Evolutionary conservation across 2,329 filamentous ascomycete species (phyloP).

Genomic region (Chrysosphaeria jannelii): DNA sequence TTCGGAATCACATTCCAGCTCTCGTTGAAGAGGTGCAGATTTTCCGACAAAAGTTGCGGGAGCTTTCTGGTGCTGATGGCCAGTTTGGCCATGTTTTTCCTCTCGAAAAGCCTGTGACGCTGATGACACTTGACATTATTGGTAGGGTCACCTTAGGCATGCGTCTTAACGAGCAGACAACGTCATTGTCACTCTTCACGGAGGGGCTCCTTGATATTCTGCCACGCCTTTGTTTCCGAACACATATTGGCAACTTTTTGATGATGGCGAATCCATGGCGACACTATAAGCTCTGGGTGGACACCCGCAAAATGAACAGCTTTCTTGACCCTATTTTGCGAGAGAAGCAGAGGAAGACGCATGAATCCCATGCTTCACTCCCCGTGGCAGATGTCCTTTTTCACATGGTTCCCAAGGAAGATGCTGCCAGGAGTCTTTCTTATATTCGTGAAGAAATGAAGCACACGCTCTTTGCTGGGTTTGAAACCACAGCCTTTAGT

Average conservation of each 20-base stretch:
- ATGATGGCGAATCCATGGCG: conserved; percentile 7
- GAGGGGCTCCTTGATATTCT: conserved; percentile 3
- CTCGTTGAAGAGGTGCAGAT: conserved; percentile 8
- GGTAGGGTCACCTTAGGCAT: conserved; percentile 5
- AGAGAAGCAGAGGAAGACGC: conserved; percentile 3
- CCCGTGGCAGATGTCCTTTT: conserved; percentile 7
- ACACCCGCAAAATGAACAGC: conserved; percentile 7
- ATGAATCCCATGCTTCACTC: neutral
- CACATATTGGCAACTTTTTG: conserved; percentile 4
- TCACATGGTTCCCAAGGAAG: conserved; percentile 5
- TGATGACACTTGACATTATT: conserved; percentile 6
- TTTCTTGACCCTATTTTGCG: conserved; percentile 7
- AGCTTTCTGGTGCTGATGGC: conserved; percentile 4
- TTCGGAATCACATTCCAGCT: conserved; percentile 8
- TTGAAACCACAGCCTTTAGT: conserved; percentile 11
- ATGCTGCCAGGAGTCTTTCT: conserved; percentile 3
- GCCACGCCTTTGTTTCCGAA: conserved; percentile 1
- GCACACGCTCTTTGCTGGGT: conserved; percentile 11
- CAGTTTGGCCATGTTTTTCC: conserved; percentile 5
- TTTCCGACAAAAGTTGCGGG: conserved; percentile 6
- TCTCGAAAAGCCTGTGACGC: conserved; percentile 5
- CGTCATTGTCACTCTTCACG: conserved; percentile 2
- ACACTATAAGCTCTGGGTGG: conserved; percentile 8
- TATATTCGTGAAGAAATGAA: conserved; percentile 8
- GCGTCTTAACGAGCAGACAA: conserved; percentile 3